Evolutionary conservation across 768 basidiomycete genomes (phyloP).

Genomic region (Phanerodontia chrysosporium): DNA sequence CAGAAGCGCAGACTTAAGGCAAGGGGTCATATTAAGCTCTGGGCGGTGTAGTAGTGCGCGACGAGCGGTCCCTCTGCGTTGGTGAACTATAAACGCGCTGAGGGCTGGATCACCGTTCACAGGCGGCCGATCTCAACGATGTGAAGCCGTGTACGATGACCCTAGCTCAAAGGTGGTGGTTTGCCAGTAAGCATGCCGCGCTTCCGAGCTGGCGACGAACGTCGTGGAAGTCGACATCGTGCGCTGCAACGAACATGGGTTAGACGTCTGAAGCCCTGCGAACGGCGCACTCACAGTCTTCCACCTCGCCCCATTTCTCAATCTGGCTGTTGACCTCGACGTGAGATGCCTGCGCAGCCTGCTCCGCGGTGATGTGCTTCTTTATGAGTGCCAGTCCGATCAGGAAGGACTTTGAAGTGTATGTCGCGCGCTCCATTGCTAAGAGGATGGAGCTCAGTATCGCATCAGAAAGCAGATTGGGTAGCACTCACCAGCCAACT

Average conservation of each 20-base stretch:
- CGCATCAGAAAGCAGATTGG: background rate
- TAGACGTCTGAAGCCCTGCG: background rate
- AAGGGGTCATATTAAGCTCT: no score
- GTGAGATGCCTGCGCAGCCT: conserved; percentile 79
- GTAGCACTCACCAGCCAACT: conserved; percentile 73
- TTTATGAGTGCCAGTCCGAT: conserved; percentile 82
- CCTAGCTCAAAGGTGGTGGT: background rate
- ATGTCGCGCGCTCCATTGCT: conserved; percentile 91
- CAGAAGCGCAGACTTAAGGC: no score
- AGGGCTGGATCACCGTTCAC: no score
- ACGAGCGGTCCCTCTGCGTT: no score
- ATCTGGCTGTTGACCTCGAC: conserved; percentile 97
- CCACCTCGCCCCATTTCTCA: conserved; percentile 98
- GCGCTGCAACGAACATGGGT: conserved; percentile 49
- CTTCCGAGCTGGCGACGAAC: conserved; percentile 83
- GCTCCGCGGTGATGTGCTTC: conserved; percentile 70
- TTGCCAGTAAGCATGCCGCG: conserved; percentile 50
- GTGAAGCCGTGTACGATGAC: no score
- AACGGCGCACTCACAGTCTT: conserved; percentile 75
- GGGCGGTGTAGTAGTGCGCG: no score
- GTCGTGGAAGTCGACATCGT: conserved; percentile 97
- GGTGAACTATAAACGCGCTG: no score
- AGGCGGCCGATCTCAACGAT: background rate
- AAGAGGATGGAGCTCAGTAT: background rate
- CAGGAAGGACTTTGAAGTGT: conserved; percentile 87